These are phyloP conservation scores for Trichophyton verrucosum DNA, from an alignment of 2,329 filamentous ascomycete species.

Conservation along the genomic window DNA sequence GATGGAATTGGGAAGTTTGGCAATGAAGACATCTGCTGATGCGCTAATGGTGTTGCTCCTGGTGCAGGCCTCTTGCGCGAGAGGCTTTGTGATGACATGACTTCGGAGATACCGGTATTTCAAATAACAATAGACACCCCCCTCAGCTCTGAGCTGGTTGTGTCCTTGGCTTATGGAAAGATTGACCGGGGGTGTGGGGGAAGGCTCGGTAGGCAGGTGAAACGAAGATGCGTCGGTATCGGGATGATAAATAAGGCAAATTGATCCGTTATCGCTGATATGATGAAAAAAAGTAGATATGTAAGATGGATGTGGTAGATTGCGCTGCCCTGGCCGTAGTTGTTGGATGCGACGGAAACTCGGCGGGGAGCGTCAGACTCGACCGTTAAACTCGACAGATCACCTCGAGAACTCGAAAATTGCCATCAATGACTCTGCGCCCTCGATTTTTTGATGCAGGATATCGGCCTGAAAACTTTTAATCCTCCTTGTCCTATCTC, in stretches of 20 bases:
- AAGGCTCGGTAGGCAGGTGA: neutral
- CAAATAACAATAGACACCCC: neutral
- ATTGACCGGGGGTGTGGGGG: neutral
- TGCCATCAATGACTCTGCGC: neutral
- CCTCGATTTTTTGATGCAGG: neutral
- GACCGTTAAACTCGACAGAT: neutral
- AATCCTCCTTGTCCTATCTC: neutral
- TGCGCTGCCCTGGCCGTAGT: neutral
- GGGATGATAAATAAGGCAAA: neutral
- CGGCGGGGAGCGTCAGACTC: neutral
- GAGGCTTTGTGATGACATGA: constrained; percentile 32
- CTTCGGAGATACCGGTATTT: neutral
- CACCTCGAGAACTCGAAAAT: neutral
- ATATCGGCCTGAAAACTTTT: neutral
- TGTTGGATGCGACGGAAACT: neutral
- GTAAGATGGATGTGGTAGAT: neutral
- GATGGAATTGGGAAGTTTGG: constrained; percentile 33
- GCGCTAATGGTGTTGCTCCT: constrained; percentile 52
- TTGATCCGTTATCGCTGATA: neutral
- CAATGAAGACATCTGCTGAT: constrained; percentile 42
- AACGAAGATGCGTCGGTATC: neutral
- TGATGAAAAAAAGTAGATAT: neutral
- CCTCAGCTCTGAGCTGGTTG: neutral
- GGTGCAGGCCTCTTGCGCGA: constrained; percentile 62
- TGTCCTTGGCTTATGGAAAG: neutral